A percentile compares a stretch with the other conserved stretches of the same genome.
phyloP scores from a whole-genome alignment of 1,139 yeast species.

The Suhomyces ambrosiae region DNA sequence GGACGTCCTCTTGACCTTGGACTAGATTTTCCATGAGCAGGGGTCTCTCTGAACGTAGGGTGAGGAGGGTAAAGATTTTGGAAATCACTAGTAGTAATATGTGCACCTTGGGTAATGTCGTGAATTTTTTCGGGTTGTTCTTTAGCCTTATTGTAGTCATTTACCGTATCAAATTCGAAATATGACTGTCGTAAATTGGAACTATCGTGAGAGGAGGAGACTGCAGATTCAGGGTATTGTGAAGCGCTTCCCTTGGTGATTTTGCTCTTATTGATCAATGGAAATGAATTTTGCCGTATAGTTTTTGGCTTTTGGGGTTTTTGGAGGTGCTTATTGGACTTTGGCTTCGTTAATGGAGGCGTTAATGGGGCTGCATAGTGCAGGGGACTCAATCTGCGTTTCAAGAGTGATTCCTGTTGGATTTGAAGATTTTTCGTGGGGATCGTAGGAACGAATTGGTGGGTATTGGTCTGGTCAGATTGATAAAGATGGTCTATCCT shows the following conservation, averaged over 20 bases:
- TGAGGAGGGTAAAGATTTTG: background rate
- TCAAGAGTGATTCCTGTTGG: slow-evolving; percentile 8
- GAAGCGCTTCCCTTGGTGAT: slow-evolving; percentile 7
- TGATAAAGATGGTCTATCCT: slow-evolving; percentile 15
- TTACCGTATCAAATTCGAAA: slow-evolving; percentile 7
- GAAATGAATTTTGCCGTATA: slow-evolving; percentile 17
- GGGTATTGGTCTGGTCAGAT: background rate
- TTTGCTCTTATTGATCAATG: slow-evolving; percentile 9
- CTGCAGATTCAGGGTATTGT: slow-evolving; percentile 1
- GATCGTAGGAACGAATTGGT: no score
- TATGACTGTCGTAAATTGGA: slow-evolving; percentile 7
- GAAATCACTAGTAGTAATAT: background rate
- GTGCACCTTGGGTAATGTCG: background rate
- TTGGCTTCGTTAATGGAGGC: slow-evolving; percentile 10
- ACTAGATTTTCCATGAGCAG: background rate
- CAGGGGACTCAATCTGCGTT: slow-evolving; percentile 5
- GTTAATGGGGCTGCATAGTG: slow-evolving; percentile 8
- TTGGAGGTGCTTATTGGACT: slow-evolving; percentile 7
- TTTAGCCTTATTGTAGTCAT: background rate
- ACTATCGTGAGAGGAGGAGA: slow-evolving; percentile 6
- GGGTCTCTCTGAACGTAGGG: background rate
- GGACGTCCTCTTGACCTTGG: slow-evolving; percentile 12
- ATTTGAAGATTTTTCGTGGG: no score
- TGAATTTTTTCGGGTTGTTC: background rate
- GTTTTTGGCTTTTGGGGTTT: slow-evolving; percentile 13